A percentile compares a stretch with the other conserved stretches of the same genome.
Conservation (phyloP, 805 yeast species). For the Saturnispora silvae region DNA sequence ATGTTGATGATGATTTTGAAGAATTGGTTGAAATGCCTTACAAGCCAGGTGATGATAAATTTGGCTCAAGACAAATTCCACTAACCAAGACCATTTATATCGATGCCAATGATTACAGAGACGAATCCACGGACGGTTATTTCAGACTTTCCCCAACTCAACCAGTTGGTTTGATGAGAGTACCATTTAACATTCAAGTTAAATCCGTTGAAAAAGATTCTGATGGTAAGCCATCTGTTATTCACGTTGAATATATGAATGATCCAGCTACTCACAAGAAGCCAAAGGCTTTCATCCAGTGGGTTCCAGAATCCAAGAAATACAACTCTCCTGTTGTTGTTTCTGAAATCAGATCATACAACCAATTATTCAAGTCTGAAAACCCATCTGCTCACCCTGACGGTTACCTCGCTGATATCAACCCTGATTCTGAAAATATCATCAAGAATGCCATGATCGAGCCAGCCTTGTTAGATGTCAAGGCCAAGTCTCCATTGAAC, state of each 20-base stretch:
- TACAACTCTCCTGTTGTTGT: constrained; percentile 54
- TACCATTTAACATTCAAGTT: constrained; percentile 73
- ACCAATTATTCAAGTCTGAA: constrained; percentile 80
- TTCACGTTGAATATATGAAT: constrained; percentile 73
- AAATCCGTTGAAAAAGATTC: constrained; percentile 53
- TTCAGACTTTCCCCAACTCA: constrained; percentile 91
- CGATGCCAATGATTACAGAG: constrained; percentile 82
- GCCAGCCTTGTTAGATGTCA: constrained; percentile 59
- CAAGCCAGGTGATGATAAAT: constrained; percentile 72
- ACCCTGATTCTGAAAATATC: constrained; percentile 66
- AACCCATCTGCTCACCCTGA: constrained; percentile 84
- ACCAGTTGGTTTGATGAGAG: constrained; percentile 88
- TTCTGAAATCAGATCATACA: constrained; percentile 75
- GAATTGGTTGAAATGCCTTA: constrained; percentile 72
- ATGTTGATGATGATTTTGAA: constrained; percentile 63
- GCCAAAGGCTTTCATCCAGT: constrained; percentile 95
- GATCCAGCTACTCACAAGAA: constrained; percentile 46
- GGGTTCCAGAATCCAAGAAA: constrained; percentile 71
- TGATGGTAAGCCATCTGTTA: constrained; percentile 52
- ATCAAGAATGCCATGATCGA: constrained; percentile 63
- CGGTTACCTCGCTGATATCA: constrained; percentile 79
- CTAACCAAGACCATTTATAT: constrained; percentile 73
- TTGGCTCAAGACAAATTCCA: constrained; percentile 66
- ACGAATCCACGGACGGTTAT: constrained; percentile 56
- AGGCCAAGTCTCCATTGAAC: constrained; percentile 66